These are phyloP conservation scores for Capillidium heterosporum DNA, from an alignment of 371 early-diverging fungal species.

Conservation along the genomic window DNA sequence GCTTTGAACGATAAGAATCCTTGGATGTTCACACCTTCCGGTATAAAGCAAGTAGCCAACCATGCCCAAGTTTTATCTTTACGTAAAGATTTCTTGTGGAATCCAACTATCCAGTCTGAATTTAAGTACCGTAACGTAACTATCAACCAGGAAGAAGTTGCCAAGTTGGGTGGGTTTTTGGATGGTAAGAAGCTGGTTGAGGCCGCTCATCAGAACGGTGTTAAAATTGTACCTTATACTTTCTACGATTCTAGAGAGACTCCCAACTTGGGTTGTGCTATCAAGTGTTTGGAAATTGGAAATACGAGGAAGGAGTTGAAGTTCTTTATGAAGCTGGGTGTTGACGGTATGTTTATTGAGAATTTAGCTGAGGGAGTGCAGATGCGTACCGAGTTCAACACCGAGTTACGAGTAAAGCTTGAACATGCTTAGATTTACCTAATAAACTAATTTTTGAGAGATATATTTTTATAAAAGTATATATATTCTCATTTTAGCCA, in stretches of 20 bases:
- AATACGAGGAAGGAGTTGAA: conserved; percentile 11
- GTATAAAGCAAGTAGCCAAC: conserved; percentile 12
- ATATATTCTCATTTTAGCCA: too few species aligned
- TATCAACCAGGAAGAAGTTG: conserved; percentile 12
- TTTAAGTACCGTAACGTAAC: conserved; percentile 9
- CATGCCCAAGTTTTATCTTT: conserved; percentile 14
- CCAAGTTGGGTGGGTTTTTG: conserved; percentile 17
- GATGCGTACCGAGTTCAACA: conserved; percentile 6
- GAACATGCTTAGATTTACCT: not conserved
- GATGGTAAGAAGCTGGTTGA: conserved; percentile 7
- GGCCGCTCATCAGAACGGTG: conserved; percentile 11
- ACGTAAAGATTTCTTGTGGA: conserved; percentile 17
- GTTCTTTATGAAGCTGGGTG: conserved; percentile 16
- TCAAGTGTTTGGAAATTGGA: not conserved
- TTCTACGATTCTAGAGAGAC: conserved; percentile 17
- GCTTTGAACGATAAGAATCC: conserved; percentile 6
- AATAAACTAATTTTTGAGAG: not conserved
- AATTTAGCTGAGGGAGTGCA: conserved; percentile 15
- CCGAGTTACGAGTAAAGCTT: not conserved
- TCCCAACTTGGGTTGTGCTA: not conserved
- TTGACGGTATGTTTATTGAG: conserved; percentile 21
- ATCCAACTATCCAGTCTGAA: conserved; percentile 9
- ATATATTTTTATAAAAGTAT: too few species aligned
- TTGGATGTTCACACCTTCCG: conserved; percentile 14
- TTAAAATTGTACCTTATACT: conserved; percentile 17